Base-by-base conservation (phyloP, 192 early-diverging fungal genomes). In the Coemansia sp. region DNA sequence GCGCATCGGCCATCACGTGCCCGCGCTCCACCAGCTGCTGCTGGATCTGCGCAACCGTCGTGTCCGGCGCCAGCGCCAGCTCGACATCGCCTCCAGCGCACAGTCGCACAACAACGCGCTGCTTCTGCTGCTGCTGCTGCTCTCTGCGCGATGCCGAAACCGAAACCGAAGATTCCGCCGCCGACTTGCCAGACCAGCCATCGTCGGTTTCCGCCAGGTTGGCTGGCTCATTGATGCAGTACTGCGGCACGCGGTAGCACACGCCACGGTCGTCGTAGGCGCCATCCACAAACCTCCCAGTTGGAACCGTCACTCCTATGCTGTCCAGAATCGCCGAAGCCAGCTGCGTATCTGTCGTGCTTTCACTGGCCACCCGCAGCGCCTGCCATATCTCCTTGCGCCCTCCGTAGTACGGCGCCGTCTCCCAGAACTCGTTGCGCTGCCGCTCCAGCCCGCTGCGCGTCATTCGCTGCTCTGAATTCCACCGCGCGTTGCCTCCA, bases 191-290 rank as follows among this genome's bases (percentile, higher is more conserved):
- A 16, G 39, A 38, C 62, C 6, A 44, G n/a, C n/a, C 23, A 50
- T 60, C 45, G 44, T 23, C 54, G 40, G 56, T 21, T 32, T 56
- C 21, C 21, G 68, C 18, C 32, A 91, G 67, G 64, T 92, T 92
- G 18, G 73, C 63, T 6, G 91, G 88, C 53, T 72, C 68, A 9
- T 79, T 75, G 21, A 93, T 45, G 63, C 92, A 94, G 71, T 85
- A 92, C 39, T 76, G 45, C 6, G 91, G 91, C 41, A 93, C 85
- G 4, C 73, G 67, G 73, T 94, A 94, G 23, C 83, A 68, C 59
- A 88, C 90, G 0, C 92, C 92, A 8, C 85, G 86, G 68, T 90
- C 90, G 71, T 94, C 92, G 68, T 91, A 94, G 21, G 86, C 92
- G n/a, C 92, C 92, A 69, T 93, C 91, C 1, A 71, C 59, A 12